Conservation (phyloP, 1,284 basidiomycete genomes). For the Cutaneotrichosporon sp. region DNA sequence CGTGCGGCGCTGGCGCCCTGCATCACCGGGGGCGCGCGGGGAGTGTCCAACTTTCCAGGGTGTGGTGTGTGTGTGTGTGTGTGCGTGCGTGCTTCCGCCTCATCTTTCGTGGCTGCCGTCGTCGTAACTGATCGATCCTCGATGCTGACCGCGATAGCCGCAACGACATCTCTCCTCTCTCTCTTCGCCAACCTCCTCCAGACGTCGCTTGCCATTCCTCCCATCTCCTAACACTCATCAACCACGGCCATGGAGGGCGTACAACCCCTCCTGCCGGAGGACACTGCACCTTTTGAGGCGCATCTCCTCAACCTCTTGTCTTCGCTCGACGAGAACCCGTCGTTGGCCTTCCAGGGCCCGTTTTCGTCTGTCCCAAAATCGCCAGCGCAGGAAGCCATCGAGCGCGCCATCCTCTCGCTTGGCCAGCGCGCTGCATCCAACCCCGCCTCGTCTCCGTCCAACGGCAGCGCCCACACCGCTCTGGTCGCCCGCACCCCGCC, state of each 20-base stretch:
- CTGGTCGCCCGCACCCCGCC: slow-evolving; percentile 25
- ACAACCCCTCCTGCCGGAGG: slow-evolving; percentile 3
- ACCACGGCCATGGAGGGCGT: slow-evolving; percentile 2
- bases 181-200: neutral
- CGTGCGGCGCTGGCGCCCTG: no score
- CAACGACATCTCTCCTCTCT: no score
- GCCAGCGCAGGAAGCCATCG: slow-evolving; percentile 36
- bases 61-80: no score
- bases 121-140: no score
- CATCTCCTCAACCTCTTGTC: slow-evolving; percentile 38
- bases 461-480: neutral
- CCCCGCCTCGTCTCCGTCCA: slow-evolving; percentile 1
- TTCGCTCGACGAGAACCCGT: slow-evolving; percentile 31
- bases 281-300: slow-evolving; percentile 30
- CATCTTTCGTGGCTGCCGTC: no score
- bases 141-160: no score
- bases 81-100: no score
- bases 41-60: no score
- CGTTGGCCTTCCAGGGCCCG: slow-evolving; percentile 36
- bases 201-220: neutral
- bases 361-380: slow-evolving; percentile 26
- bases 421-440: slow-evolving; percentile 25
- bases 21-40: no score
- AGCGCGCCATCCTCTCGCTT: slow-evolving; percentile 34
- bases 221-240: neutral